A percentile compares a stretch with the other conserved stretches of the same genome.
These are phyloP conservation scores for Asparagopsis taxiformis DNA, from an alignment of 31 red algal species.

Conservation along the genomic window DNA sequence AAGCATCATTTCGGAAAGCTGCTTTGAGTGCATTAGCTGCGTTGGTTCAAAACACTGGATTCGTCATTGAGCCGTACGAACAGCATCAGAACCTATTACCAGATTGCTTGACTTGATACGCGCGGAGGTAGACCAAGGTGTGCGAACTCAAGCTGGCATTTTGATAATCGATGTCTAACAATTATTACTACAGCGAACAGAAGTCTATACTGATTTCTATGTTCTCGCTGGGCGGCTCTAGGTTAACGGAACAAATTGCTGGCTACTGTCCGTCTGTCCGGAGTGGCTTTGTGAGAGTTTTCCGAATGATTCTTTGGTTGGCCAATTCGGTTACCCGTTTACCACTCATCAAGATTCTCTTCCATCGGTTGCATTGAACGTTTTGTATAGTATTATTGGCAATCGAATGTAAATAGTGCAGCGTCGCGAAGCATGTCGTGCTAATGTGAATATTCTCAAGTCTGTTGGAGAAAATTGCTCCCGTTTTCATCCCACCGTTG, in stretches of 20 bases:
- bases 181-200: too few species aligned
- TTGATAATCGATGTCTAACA: too few species aligned
- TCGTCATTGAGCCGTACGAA: slow-evolving; percentile 75
- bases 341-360: slow-evolving; percentile 89
- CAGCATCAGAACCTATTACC: slow-evolving; percentile 56
- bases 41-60: slow-evolving; percentile 78
- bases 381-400: slow-evolving; percentile 82
- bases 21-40: slow-evolving; percentile 69
- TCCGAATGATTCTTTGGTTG: slow-evolving; percentile 67
- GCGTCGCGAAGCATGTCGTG: slow-evolving; percentile 80
- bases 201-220: too few species aligned
- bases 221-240: too few species aligned
- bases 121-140: slow-evolving; percentile 53
- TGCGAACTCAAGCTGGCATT: slow-evolving; percentile 69
- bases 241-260: slow-evolving; percentile 12
- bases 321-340: slow-evolving; percentile 85
- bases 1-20: slow-evolving; percentile 51
- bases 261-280: slow-evolving; percentile 20
- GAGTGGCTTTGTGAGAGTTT: slow-evolving; percentile 28
- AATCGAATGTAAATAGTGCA: slow-evolving; percentile 57
- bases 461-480: slow-evolving; percentile 72
- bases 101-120: slow-evolving; percentile 55
- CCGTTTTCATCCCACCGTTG: slow-evolving; percentile 74
- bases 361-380: slow-evolving; percentile 88
- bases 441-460: slow-evolving; percentile 84